Base-by-base conservation (phyloP, 768 basidiomycete genomes). In the Xanthoconium purpureum region DNA sequence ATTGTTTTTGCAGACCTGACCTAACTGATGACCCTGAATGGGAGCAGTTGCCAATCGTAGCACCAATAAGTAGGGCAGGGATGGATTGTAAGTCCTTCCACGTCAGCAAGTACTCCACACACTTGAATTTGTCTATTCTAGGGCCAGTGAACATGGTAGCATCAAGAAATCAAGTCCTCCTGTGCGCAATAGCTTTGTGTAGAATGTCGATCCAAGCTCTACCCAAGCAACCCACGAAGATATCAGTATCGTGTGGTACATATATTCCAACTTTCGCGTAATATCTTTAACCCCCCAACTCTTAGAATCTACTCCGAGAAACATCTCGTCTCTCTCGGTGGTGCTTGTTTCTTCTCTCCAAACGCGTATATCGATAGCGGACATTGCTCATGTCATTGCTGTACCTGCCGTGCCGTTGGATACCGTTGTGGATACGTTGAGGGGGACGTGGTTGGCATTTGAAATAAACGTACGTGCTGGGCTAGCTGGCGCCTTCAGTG, bases 151-250 rank as follows among this genome's bases (percentile, higher is more conserved):
- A 75, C 56, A 78, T 80, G 15, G 70, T 71, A 1, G 52, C 78
- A 4, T 91, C 90, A 6, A 88, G 81, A 33, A 89, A 87, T 61
- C 71, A 76, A 48, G 69, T 74, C 12, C 73, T 89, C 39, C 57
- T 89, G 10, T 86, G 82, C 61, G 77, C 80, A 9, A 59, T 80
- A 5, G 78, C 85, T 2, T 74, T 80, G 36, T 59, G 74, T 30
- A 74, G 73, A 60, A 75, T 72, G 24, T 66, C 76, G 24, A 68
- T 84, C 3, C 77, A 84, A 55, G 44, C 66, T 39, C 67, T 83
- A 29, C 85, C 84, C 11, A 73, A 66, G 56, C 67, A 62, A 39
- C 67, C 59, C 42, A 18, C 40, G 29, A 63, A 50, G 9, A 13
- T 35, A 35, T 42, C 58, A 37, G 29, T 29, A 55, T 46, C 60